These are phyloP conservation scores for Candida nemodendra DNA, from an alignment of 805 yeast species.

Conservation along the genomic window DNA sequence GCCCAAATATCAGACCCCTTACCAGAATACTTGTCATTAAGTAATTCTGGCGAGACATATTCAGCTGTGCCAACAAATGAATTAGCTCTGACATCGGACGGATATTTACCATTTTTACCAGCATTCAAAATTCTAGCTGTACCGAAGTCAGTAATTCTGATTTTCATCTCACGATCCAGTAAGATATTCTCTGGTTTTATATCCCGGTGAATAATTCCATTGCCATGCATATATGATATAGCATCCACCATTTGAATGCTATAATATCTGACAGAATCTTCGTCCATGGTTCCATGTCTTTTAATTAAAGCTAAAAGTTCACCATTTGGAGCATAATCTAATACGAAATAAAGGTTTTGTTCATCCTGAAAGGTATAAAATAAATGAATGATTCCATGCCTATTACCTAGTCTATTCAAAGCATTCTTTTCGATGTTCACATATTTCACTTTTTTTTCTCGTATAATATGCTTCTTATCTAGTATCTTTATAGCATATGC, in stretches of 20 bases:
- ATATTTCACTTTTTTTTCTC: slow-evolving; percentile 80
- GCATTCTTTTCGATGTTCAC: slow-evolving; percentile 84
- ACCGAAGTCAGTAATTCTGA: slow-evolving; percentile 81
- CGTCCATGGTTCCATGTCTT: slow-evolving; percentile 67
- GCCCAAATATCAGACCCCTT: slow-evolving; percentile 65
- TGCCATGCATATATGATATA: slow-evolving; percentile 64
- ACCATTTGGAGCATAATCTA: slow-evolving; percentile 80
- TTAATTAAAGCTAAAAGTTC: slow-evolving; percentile 69
- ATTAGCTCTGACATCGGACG: slow-evolving; percentile 65
- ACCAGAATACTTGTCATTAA: slow-evolving; percentile 68
- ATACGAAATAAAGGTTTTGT: slow-evolving; percentile 65
- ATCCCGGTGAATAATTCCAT: slow-evolving; percentile 79
- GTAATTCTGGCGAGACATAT: slow-evolving; percentile 76
- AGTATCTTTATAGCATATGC: slow-evolving; percentile 75
- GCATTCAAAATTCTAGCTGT: slow-evolving; percentile 73
- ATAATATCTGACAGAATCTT: slow-evolving; percentile 65
- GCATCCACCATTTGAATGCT: slow-evolving; percentile 76
- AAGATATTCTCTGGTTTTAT: slow-evolving; percentile 81
- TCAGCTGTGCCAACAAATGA: slow-evolving; percentile 88
- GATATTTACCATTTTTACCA: slow-evolving; percentile 52
- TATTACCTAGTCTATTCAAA: slow-evolving; percentile 59
- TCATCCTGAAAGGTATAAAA: slow-evolving; percentile 82
- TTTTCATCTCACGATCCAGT: slow-evolving; percentile 56
- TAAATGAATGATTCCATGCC: slow-evolving; percentile 64
- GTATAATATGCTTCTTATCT: slow-evolving; percentile 74